Evolutionary conservation across 331 rosid species (phyloP).

Genomic region (Rosa hybrid): DNA sequence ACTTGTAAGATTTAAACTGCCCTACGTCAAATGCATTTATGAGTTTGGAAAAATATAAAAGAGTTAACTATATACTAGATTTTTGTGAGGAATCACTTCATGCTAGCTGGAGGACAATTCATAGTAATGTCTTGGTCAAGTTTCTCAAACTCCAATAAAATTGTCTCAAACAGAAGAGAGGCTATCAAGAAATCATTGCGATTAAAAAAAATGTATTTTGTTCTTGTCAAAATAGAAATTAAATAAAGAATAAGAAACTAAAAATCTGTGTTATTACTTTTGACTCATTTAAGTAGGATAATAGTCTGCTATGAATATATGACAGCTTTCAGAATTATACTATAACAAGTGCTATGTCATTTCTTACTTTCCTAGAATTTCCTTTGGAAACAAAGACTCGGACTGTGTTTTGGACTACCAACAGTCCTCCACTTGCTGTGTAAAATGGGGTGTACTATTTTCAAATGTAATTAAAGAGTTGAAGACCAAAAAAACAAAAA

Average conservation of each 20-base stretch:
- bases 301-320: not conserved
- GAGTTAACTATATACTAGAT: not conserved
- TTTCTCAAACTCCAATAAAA: not conserved
- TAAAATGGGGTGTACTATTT: not conserved
- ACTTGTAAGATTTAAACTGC: not conserved
- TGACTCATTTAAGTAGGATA: not conserved
- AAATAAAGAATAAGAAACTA: not conserved
- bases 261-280: not conserved
- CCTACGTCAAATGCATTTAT: not conserved
- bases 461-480: not conserved
- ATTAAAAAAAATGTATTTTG: not conserved
- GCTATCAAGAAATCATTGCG: not conserved
- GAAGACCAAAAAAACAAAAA: not conserved
- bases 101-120: not conserved
- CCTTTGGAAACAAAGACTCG: not conserved
- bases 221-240: not conserved
- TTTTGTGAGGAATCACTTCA: not conserved
- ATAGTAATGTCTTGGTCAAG: not conserved
- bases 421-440: not conserved
- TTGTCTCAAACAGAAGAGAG: not conserved
- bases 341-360: not conserved
- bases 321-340: not conserved
- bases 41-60: not conserved
- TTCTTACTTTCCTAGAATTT: slow-evolving; percentile 1
- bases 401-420: not conserved